A percentile compares a stretch with the other conserved stretches of the same genome.
Conservation (phyloP, 2,329 filamentous ascomycete species). For the Nemania serpens region DNA sequence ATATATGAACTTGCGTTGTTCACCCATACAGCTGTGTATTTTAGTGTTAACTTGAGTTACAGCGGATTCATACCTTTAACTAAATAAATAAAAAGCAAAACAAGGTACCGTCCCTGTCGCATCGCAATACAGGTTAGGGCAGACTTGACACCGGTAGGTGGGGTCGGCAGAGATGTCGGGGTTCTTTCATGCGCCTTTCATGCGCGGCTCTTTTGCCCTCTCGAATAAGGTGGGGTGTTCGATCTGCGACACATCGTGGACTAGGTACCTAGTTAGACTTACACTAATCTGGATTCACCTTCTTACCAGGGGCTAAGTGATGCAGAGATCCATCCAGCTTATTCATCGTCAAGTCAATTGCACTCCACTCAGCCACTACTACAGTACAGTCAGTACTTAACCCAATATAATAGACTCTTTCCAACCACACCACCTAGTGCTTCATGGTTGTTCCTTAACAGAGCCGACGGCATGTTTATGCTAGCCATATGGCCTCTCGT, state of each 20-base stretch:
- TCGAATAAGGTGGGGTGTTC: constrained; percentile 5
- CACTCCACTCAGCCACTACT: too few species aligned
- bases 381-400: too few species aligned
- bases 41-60: too few species aligned
- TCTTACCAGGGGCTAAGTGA: not conserved
- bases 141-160: too few species aligned
- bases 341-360: not conserved
- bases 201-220: constrained; percentile 26
- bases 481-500: not conserved
- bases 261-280: too few species aligned
- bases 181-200: not conserved
- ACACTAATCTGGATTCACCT: not conserved
- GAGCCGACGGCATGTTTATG: constrained; percentile 1
- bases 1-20: too few species aligned
- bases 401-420: not conserved
- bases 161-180: too few species aligned
- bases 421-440: not conserved
- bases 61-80: too few species aligned
- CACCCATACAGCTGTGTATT: too few species aligned
- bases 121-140: too few species aligned
- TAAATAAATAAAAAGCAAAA: too few species aligned
- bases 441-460: not conserved
- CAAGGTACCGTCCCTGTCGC: too few species aligned
- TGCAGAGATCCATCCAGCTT: not conserved
- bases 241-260: constrained; percentile 22